These are phyloP conservation scores for Pichia sp. DNA, from an alignment of 1,139 yeast species.

Conservation along the genomic window DNA sequence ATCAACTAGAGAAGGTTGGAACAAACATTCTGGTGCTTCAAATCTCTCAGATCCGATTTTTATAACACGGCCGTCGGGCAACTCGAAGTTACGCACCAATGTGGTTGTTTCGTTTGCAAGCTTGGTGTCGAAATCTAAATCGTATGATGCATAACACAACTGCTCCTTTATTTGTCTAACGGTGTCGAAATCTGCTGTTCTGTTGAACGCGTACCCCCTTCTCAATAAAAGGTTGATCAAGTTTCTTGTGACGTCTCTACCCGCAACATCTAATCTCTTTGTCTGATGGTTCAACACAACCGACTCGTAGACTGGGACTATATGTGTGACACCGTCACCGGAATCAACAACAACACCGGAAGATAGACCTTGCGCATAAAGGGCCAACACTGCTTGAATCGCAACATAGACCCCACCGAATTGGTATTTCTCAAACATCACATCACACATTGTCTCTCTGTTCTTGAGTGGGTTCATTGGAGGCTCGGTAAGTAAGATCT, in stretches of 20 bases:
- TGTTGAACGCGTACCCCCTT: slow-evolving; percentile 95
- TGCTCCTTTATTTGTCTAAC: slow-evolving; percentile 97
- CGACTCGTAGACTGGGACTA: slow-evolving; percentile 96
- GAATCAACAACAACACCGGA: slow-evolving; percentile 99
- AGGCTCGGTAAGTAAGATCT: slow-evolving; percentile 89
- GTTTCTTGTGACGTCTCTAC: slow-evolving; percentile 95
- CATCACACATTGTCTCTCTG: slow-evolving; percentile 91
- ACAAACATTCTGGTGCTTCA: slow-evolving; percentile 97
- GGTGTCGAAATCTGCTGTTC: slow-evolving; percentile 98
- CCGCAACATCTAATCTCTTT: slow-evolving; percentile 91
- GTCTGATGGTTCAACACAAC: slow-evolving; percentile 93
- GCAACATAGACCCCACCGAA: slow-evolving; percentile 98
- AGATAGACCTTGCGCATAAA: slow-evolving; percentile 94
- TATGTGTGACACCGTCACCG: slow-evolving; percentile 82
- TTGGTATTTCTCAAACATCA: slow-evolving; percentile 93
- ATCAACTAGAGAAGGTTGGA: slow-evolving; percentile 96
- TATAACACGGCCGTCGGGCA: slow-evolving; percentile 94
- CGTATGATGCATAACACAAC: slow-evolving; percentile 91
- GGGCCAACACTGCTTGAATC: slow-evolving; percentile 94
- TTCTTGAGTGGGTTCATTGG: slow-evolving; percentile 96
- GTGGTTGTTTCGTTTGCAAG: slow-evolving; percentile 92
- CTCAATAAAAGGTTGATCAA: slow-evolving; percentile 84
- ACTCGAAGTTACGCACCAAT: slow-evolving; percentile 82
- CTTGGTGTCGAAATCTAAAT: slow-evolving; percentile 81
- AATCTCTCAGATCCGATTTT: slow-evolving; percentile 94